Evolutionary conservation across 345 rosid species (phyloP), one percentile per base, ranked within the genome.

Genomic region (Populus alba): DNA sequence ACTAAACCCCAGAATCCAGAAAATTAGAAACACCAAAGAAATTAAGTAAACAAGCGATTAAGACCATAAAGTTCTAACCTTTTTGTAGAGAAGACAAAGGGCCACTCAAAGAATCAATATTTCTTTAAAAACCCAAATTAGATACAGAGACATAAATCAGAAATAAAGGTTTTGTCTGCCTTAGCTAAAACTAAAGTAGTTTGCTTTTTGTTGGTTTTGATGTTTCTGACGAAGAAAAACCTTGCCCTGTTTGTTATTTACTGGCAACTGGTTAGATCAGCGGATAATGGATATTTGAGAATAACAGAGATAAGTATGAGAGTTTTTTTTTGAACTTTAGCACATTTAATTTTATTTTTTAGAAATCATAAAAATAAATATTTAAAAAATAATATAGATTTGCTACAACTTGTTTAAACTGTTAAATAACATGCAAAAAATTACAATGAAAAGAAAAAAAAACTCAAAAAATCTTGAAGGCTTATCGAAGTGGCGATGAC

Each of bases 401-500:
- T 33, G 1, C 6, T 33, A 33, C 6, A 33, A 33, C 37, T 33
- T 33, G 37, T 33, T 33, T 33, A 33, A 33, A 33, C 0, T 33
- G 0, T 33, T 33, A 33, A 33, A 33, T 33, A 0, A 33, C 37
- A 33, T 33, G 6, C 0, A 33, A 33, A 33, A 33, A 0, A 33
- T 33, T 33, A 33, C 35, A 33, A 33, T 3, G 4, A 31, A 33
- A 31, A 3, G 0, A 31, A 33, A 4, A 33, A 33, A 33, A 33
- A 33, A 4, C 1, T 33, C 0, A 33, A 33, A 4, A 4, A 33
- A 4, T 31, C 0, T 4, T 33, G 0, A 0, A 33, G 0, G 5
- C 0, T 4, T 33, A 33, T 33, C 0, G 1, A 33, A 33, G 0
- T 4, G 0, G 4, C 37, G 0, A 33, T 4, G 0, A 33, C 0